These are phyloP conservation scores for Saccharomycopsis babjevae DNA, from an alignment of 805 yeast species.

Conservation along the genomic window DNA sequence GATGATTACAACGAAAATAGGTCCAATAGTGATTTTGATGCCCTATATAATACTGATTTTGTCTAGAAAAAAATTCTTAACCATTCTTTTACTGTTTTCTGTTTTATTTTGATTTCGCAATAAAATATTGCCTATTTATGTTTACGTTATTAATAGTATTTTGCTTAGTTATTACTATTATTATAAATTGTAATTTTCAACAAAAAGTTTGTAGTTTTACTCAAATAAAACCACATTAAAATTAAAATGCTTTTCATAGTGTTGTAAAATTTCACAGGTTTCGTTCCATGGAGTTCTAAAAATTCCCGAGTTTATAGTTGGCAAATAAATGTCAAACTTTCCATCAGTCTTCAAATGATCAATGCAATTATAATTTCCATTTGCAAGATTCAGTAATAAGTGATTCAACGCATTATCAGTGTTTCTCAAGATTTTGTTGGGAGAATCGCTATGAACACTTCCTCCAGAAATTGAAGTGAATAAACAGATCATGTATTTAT, in stretches of 20 bases:
- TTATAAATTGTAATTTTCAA: background rate
- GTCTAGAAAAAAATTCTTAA: background rate
- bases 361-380: background rate
- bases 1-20: background rate
- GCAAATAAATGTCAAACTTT: conserved; percentile 42
- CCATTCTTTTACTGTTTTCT: background rate
- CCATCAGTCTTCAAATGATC: conserved; percentile 12
- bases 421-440: conserved; percentile 36
- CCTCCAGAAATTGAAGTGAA: conserved; percentile 59
- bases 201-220: background rate
- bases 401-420: conserved; percentile 44
- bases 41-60: background rate
- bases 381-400: conserved; percentile 28
- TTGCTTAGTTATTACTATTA: background rate
- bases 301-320: conserved; percentile 72
- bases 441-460: conserved; percentile 28
- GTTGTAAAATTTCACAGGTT: conserved; percentile 44
- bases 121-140: background rate
- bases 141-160: background rate
- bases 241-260: conserved; percentile 23
- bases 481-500: conserved; percentile 46
- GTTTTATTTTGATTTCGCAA: background rate
- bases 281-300: conserved; percentile 71
- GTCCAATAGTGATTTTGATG: background rate
- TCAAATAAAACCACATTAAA: conserved; percentile 32